Conservation (phyloP, 2,329 filamentous ascomycete species). For the Aphanoascus verrucosus region DNA sequence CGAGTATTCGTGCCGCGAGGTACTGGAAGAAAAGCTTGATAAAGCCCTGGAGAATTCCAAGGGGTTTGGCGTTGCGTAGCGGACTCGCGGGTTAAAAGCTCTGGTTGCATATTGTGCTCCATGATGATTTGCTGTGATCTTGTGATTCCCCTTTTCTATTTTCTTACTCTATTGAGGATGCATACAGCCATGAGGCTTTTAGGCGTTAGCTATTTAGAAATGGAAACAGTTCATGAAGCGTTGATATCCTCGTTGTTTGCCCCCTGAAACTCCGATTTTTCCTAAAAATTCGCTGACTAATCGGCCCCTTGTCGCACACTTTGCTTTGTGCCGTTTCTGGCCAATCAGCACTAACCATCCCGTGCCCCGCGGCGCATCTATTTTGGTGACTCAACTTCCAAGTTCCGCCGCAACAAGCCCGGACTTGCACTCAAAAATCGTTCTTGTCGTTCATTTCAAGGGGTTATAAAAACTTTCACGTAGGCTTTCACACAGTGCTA, state of each 20-base stretch:
- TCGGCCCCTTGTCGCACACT: not conserved
- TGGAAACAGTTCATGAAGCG: too few relatives aligned
- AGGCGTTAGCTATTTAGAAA: too few relatives aligned
- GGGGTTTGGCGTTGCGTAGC: slow-evolving; percentile 72
- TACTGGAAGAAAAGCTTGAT: slow-evolving; percentile 62
- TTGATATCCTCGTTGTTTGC: too few relatives aligned
- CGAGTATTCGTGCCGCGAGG: slow-evolving; percentile 61
- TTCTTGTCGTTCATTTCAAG: not conserved
- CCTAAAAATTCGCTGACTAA: too few relatives aligned
- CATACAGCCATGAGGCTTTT: too few relatives aligned
- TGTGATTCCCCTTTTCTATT: not conserved
- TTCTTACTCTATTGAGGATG: not conserved
- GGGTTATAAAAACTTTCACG: not conserved
- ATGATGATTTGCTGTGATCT: not conserved
- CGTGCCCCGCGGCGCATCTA: too few relatives aligned
- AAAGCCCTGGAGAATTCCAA: slow-evolving; percentile 80
- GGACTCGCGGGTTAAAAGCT: not conserved
- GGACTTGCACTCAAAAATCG: not conserved
- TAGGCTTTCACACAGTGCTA: not conserved
- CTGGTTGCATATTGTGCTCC: not conserved
- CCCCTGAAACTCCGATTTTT: too few relatives aligned
- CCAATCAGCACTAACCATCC: not conserved
- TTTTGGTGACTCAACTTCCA: too few relatives aligned
- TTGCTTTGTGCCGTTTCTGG: not conserved
- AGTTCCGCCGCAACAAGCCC: too few relatives aligned